A percentile compares a stretch with the other conserved stretches of the same genome.
phyloP scores from a whole-genome alignment of 306 rosid genomes.

The Quercus berberidifolia region DNA sequence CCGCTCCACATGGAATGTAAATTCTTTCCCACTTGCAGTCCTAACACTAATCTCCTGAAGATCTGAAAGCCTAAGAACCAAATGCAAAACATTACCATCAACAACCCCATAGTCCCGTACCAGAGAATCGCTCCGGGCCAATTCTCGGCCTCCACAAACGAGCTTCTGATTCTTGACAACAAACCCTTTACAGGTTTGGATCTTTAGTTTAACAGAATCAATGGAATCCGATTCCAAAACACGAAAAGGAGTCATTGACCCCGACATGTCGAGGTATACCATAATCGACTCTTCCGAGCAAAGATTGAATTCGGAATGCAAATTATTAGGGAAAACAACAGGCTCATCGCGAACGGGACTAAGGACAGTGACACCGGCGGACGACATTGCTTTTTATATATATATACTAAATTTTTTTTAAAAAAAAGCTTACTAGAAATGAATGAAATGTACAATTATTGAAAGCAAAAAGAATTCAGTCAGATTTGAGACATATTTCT shows the following conservation, averaged over 20 bases:
- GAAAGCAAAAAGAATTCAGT: constrained; percentile 33
- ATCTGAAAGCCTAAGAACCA: constrained; percentile 77
- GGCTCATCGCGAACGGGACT: constrained; percentile 51
- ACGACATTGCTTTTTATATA: constrained; percentile 51
- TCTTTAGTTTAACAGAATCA: constrained; percentile 76
- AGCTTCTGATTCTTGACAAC: constrained; percentile 76
- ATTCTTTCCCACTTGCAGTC: constrained; percentile 66
- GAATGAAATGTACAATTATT: constrained; percentile 10
- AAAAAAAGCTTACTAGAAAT: constrained; percentile 23
- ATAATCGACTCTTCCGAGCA: constrained; percentile 50
- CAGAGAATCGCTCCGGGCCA: constrained; percentile 68
- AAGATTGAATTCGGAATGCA: constrained; percentile 32
- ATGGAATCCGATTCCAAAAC: constrained; percentile 76
- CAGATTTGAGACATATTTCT: constrained; percentile 15
- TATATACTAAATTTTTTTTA: not conserved
- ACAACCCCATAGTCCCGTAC: constrained; percentile 80
- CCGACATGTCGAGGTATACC: constrained; percentile 54
- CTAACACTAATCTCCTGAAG: constrained; percentile 71
- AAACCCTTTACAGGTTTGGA: constrained; percentile 66
- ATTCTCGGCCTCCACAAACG: constrained; percentile 89
- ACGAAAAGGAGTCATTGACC: constrained; percentile 60
- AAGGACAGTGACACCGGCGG: constrained; percentile 68
- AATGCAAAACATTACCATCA: constrained; percentile 81
- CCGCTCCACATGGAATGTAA: constrained; percentile 66
- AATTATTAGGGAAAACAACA: constrained; percentile 27